phyloP scores from a whole-genome alignment of 441 rosid genomes.

The Euphorbia schlechtendalii region DNA sequence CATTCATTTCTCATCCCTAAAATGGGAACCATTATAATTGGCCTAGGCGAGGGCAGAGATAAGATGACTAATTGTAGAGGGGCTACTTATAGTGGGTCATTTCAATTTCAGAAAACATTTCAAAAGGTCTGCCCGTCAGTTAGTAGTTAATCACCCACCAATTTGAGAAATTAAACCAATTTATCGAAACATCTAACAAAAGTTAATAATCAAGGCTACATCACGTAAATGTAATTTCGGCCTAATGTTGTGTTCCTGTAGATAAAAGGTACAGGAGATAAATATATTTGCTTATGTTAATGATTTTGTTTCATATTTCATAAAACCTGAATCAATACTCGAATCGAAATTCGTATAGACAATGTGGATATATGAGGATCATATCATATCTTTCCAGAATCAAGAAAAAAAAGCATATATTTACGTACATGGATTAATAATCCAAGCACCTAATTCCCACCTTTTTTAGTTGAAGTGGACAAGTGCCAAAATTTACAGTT shows the following conservation, averaged over 20 bases:
- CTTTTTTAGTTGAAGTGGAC: neutral
- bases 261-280: neutral
- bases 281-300: neutral
- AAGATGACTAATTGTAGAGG: slow-evolving; percentile 46
- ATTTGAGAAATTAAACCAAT: neutral
- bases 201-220: too few relatives aligned
- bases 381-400: slow-evolving; percentile 7
- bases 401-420: neutral
- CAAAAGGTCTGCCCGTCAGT: slow-evolving; percentile 16
- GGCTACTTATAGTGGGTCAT: slow-evolving; percentile 38
- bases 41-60: slow-evolving; percentile 25
- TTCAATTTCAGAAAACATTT: slow-evolving; percentile 9
- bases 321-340: slow-evolving; percentile 5
- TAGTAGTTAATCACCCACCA: neutral
- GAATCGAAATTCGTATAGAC: slow-evolving; percentile 6
- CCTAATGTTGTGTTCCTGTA: slow-evolving; percentile 11
- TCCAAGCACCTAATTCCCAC: neutral
- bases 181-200: neutral
- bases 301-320: slow-evolving; percentile 6
- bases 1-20: too few relatives aligned
- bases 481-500: neutral
- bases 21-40: too few relatives aligned
- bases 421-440: slow-evolving; percentile 1
- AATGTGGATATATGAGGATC: slow-evolving; percentile 3
- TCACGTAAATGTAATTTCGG: too few relatives aligned